These are phyloP conservation scores for Scytalidium sp. DNA, from an alignment of 2,329 filamentous ascomycete genomes.

Conservation along the genomic window DNA sequence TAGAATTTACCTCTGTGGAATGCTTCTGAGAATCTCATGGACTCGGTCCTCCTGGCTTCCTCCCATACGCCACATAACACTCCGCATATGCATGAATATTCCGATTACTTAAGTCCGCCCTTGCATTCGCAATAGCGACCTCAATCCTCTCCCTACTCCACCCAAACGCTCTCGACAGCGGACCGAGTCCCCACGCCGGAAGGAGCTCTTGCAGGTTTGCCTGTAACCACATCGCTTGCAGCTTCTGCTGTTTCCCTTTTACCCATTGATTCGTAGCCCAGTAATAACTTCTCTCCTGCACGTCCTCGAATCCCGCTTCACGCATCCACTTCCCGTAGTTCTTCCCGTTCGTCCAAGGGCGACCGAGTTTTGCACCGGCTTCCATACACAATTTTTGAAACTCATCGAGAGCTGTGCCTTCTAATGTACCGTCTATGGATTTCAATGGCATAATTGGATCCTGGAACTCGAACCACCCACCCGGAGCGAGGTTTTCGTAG, in stretches of 20 bases:
- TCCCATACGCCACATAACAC: conserved; percentile 6
- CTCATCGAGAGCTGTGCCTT: conserved; percentile 1
- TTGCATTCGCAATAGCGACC: conserved; percentile 1
- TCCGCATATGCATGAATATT: conserved; percentile 7
- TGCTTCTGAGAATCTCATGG: no score
- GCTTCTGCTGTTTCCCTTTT: conserved; percentile 4
- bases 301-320: conserved; percentile 6
- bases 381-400: not conserved
- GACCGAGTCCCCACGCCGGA: not conserved
- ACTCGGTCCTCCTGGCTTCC: no score
- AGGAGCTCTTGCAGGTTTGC: conserved; percentile 5
- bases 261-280: conserved; percentile 4
- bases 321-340: conserved; percentile 5
- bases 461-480: conserved; percentile 3
- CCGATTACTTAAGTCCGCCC: conserved; percentile 3
- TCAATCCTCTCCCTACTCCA: conserved; percentile 6
- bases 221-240: conserved; percentile 6
- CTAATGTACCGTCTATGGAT: conserved; percentile 6
- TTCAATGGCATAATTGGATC: conserved; percentile 3
- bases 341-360: no score
- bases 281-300: conserved; percentile 3
- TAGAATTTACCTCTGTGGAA: no score
- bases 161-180: not conserved
- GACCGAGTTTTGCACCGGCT: not conserved
- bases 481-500: not conserved